Evolutionary conservation across 2,329 filamentous ascomycete species (phyloP), one percentile per base, ranked within the genome.

Genomic region (Rosellinia necatrix): DNA sequence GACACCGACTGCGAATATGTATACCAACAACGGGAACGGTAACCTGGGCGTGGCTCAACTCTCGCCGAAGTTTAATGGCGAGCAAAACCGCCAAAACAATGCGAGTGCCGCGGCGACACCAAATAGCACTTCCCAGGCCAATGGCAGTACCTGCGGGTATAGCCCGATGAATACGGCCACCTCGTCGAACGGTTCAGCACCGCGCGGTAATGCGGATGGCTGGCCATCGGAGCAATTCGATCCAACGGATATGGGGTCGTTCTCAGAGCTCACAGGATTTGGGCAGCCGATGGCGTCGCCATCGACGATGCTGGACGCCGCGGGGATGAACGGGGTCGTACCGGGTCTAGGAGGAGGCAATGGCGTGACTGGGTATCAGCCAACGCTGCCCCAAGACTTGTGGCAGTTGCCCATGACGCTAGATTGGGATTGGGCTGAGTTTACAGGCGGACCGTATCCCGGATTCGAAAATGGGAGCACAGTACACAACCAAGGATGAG

Each of bases 361-460:
- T 15, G 50, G 53, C 4, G 24, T 24, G 6, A 92, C 44, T 15
- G 53, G 53, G 21, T 53, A 92, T 68, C 88, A 92, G 64, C 92
- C 92, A 0, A 88, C 96, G 67, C 85, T 97, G 19, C 93, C 94
- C 4, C 91, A 93, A 66, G 94, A 97, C 74, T 75, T 97, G 22
- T 99, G 94, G 86, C 89, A 93, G 71, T 87, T 97, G 84, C 92
- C 93, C 1, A 96, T 96, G 87, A 96, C 91, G 2, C 81, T 97
- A 19, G 93, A 97, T 70, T 97, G 92, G 92, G 91, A 83, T 68
- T 87, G 84, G 82, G 83, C 84, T 1, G 84, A 87, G 71, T 85
- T 87, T 78, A 86, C 82, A 27, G 83, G 84, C n/a, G 84, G 83
- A 8, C 78, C 79, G 2, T 87, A 87, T 64, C 83, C 84, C 9